Base-by-base conservation (phyloP, 2,329 filamentous ascomycete species). In the Beauveria asiatica region DNA sequence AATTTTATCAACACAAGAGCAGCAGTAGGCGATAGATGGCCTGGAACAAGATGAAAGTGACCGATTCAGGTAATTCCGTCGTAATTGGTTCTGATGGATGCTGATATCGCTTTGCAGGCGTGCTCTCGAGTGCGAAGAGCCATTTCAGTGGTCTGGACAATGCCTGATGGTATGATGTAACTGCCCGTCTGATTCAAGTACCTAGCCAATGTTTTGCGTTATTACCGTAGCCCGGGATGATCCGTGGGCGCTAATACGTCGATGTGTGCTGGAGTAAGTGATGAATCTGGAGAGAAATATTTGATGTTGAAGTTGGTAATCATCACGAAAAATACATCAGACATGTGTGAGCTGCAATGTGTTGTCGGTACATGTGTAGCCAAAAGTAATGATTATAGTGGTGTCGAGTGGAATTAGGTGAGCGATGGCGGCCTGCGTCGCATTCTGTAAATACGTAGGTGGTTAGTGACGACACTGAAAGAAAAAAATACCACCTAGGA, bases 121-220 rank as follows among this genome's bases (percentile, higher is more conserved):
- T 30, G 68, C 70, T 2, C 57, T 63, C 1, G 72, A 72, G 59
- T 62, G 65, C 1, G 70, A 72, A 16, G 83, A 86, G 63, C 72
- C 67, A 2, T 84, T 87, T 66, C 69, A 71, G 21, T 87, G 84
- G 84, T 78, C 79, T 3, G 84, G 88, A 11, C 30, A 33, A 33
- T 33, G 30, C 30, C 30, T 33, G 30, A 33, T 30, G 27, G 0
- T 10, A 30, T 30, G 27, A 10, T 33, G 30, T 33, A 33, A 4
- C 11, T 30, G 27, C 27, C 25, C 16, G 25, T 49, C 16, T n/a
- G 8, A 19, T 16, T 17, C 17, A 10, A 30, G 6, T 2, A n/a
- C n/a, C n/a, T n/a, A 11, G 21, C 6, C 6, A 16, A 8, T n/a
- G 4, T 8, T 17, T 49, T 30, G 30, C 30, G 30, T 19, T 30